Base-by-base conservation (phyloP, 2,329 filamentous ascomycete genomes). In the Thermothelomyces thermophilus region DNA sequence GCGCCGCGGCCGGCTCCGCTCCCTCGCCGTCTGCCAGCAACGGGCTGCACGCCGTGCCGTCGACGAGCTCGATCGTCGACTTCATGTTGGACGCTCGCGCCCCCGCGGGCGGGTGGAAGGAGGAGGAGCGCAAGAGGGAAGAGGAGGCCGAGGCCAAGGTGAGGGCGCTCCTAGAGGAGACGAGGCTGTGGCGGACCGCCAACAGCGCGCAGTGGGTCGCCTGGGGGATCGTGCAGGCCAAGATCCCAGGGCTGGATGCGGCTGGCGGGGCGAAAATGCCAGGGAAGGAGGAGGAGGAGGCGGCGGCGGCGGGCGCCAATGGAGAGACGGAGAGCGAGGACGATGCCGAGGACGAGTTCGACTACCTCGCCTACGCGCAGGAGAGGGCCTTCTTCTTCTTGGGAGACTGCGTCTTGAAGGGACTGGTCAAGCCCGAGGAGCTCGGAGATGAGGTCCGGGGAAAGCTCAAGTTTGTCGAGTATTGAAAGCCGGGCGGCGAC, bases 221-320 rank as follows among this genome's bases (percentile, higher is more conserved):
- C 1, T 98, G 93, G 93, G 93, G 93, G 20, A 88, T 97, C 54
- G 86, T 98, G 45, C 93, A 98, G 69, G 91, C 93, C 41, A 90
- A 93, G 64, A 76, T 95, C 1, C 83, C 87, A 0, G 87, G 83
- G 0, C 73, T 91, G 64, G 50, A 48, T 39, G 46, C 56, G 45
- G 33, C 36, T 9, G 26, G 75, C 76, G 17, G 77, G 76, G 40
- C 14, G 35, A 28, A 40, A 19, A 22, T 9, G 11, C 3, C 14
- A 13, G 31, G 2, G 31, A 22, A 20, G 28, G 36, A 7, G 9
- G 30, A 9, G 5, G 14, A 26, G 28, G 37, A 35, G 45, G n/a
- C 9, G 24, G 24, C 24, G 24, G 9, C 24, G 24, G 24, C 24
- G 31, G 37, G 1, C 8, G 24, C 13, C 2, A 22, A 43, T 8